Base-by-base conservation (phyloP, 2,329 filamentous ascomycete species). In the Biscogniauxia sp. region DNA sequence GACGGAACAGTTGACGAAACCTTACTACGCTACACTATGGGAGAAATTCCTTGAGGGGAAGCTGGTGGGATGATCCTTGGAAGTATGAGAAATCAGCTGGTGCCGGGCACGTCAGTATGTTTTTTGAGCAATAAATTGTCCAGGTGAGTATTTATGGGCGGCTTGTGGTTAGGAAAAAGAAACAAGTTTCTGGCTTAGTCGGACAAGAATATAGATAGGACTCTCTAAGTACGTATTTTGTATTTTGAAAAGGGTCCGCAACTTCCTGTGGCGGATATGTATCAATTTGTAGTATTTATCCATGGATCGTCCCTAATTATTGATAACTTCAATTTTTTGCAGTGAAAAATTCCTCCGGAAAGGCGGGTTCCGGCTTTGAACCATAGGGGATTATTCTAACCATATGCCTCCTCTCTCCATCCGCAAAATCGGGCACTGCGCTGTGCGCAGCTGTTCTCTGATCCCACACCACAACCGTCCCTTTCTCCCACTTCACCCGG, bases 381-480 rank as follows among this genome's bases (percentile, higher is more conserved):
- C 54, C 63, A 3, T 58, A 58, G 13, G 63, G 57, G 26, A 56
- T 61, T 19, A 66, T 54, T 9, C 64, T 55, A n/a, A 66, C 54
- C 56, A 54, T 51, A 49, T 67, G 65, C 19, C 65, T 50, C n/a
- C 63, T 28, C 20, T 67, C 61, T 1, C 63, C 63, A 20, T 51
- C 65, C 11, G 57, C 51, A 28, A 60, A 67, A 28, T 67, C 65
- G 13, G 55, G 55, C 3, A 55, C 55, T n/a, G 54, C 53, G n/a
- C 55, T 54, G 57, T 67, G 65, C 15, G 54, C 55, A 2, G 63
- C 59, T 37, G 57, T 28, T 3, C 65, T 26, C 51, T 67, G 63
- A 74, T 88, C 86, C 86, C 86, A 90, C 9, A 89, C 84, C 1
- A 89, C 83, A 0, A 89, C 87, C 0, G 85, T 88, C 1, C 82